A percentile compares a stretch with the other conserved stretches of the same genome.
Conservation (phyloP, 2,329 filamentous ascomycete species). For the Fusarium fujikuroi region DNA sequence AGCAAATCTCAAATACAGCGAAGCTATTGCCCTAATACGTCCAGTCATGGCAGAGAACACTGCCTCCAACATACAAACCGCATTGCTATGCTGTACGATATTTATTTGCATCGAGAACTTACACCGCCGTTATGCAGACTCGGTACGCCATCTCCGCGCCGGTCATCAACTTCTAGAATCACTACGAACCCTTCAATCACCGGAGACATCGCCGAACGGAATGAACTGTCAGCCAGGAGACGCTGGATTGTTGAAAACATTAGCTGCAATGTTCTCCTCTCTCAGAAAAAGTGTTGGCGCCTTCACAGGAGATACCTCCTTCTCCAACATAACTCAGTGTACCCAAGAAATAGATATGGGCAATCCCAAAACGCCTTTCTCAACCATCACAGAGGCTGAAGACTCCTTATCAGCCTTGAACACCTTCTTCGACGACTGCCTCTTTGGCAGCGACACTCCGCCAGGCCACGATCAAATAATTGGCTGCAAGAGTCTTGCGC, state of each 20-base stretch:
- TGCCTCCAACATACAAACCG: conserved; percentile 18
- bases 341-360: not conserved
- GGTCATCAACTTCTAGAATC: conserved; percentile 27
- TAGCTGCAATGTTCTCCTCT: conserved; percentile 29
- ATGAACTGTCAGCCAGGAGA: not conserved
- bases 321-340: conserved; percentile 23
- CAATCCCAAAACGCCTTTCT: conserved; percentile 16
- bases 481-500: not conserved
- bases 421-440: not conserved
- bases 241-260: conserved; percentile 3
- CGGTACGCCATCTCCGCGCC: conserved; percentile 36
- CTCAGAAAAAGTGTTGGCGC: conserved; percentile 27
- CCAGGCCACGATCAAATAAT: not conserved
- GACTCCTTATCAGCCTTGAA: not conserved
- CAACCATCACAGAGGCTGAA: conserved; percentile 12
- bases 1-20: conserved; percentile 38
- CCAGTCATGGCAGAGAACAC: conserved; percentile 29
- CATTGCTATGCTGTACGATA: conserved; percentile 38
- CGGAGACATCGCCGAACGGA: not conserved
- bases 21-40: conserved; percentile 33
- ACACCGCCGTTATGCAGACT: conserved; percentile 34
- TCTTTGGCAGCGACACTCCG: not conserved
- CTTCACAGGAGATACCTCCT: conserved; percentile 28
- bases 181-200: not conserved
- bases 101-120: conserved; percentile 42